phyloP scores from a whole-genome alignment of 2,329 filamentous ascomycete genomes.

The Didymella pinodella region DNA sequence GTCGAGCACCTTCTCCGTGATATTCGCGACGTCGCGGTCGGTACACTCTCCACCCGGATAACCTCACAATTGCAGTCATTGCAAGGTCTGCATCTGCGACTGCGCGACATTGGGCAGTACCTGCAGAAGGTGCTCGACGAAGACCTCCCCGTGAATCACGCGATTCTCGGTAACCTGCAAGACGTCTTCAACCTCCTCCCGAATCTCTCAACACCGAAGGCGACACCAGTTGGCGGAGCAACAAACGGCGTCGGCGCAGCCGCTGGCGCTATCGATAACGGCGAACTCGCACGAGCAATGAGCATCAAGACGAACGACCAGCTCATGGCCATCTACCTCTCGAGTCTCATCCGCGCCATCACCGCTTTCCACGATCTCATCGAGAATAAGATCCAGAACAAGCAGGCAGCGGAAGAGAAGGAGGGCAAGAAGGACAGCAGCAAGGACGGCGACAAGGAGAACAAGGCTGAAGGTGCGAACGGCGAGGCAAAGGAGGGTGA shows the following conservation, averaged over 20 bases:
- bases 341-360: slow-evolving; percentile 94
- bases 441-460: slow-evolving; percentile 71
- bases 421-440: slow-evolving; percentile 71
- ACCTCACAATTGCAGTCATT: slow-evolving; percentile 97
- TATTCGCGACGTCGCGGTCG: slow-evolving; percentile 96
- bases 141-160: slow-evolving; percentile 93
- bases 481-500: slow-evolving; percentile 59
- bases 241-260: slow-evolving; percentile 60
- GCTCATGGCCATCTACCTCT: slow-evolving; percentile 97
- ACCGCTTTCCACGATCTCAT: slow-evolving; percentile 99
- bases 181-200: slow-evolving; percentile 98
- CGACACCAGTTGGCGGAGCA: slow-evolving; percentile 59
- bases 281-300: slow-evolving; percentile 94
- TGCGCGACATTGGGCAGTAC: slow-evolving; percentile 95
- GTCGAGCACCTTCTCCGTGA: slow-evolving; percentile 97
- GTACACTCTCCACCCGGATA: slow-evolving; percentile 93
- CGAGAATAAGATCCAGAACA: slow-evolving; percentile 99
- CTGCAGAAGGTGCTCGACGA: slow-evolving; percentile 94
- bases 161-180: slow-evolving; percentile 97
- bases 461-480: slow-evolving; percentile 63
- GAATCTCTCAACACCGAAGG: slow-evolving; percentile 85
- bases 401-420: slow-evolving; percentile 95
- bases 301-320: slow-evolving; percentile 99
- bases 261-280: slow-evolving; percentile 66
- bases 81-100: slow-evolving; percentile 90